Evolutionary conservation across 768 basidiomycete species (phyloP).

Genomic region (Russula earlei): DNA sequence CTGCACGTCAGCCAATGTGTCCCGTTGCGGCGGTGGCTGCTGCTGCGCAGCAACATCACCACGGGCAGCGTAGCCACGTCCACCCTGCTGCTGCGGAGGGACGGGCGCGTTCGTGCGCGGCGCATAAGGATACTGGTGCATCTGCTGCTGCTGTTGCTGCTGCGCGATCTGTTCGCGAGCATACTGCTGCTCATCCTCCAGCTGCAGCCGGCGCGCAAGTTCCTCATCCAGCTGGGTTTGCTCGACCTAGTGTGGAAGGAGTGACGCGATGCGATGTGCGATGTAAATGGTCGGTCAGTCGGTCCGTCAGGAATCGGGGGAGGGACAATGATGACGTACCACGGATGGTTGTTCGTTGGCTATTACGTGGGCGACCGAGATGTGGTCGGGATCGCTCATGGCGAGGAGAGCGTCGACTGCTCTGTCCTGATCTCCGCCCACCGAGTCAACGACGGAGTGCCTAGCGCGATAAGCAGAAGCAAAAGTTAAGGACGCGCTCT

Average conservation of each 20-base stretch:
- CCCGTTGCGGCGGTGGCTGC: conserved; percentile 28
- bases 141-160: conserved; percentile 15
- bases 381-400: conserved; percentile 80
- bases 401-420: conserved; percentile 71
- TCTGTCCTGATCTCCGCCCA: conserved; percentile 57
- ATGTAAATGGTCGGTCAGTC: neutral
- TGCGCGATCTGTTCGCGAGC: conserved; percentile 20
- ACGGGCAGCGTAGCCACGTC: neutral
- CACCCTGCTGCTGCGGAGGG: neutral
- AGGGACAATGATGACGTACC: neutral
- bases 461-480: neutral
- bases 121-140: conserved; percentile 11
- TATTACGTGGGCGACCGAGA: conserved; percentile 30
- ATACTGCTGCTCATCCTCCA: conserved; percentile 38
- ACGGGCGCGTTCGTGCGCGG: neutral
- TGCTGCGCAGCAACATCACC: conserved; percentile 17
- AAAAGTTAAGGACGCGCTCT: neutral
- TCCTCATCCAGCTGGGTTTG: conserved; percentile 75
- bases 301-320: neutral
- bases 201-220: conserved; percentile 59
- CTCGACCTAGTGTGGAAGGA: conserved; percentile 28
- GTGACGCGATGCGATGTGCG: too few species aligned
- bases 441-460: conserved; percentile 52
- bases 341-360: neutral
- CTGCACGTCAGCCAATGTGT: conserved; percentile 58